A percentile compares a stretch with the other conserved stretches of the same genome.
phyloP scores from a whole-genome alignment of 352 stramenopile species.

The Stramenopiles sp. region DNA sequence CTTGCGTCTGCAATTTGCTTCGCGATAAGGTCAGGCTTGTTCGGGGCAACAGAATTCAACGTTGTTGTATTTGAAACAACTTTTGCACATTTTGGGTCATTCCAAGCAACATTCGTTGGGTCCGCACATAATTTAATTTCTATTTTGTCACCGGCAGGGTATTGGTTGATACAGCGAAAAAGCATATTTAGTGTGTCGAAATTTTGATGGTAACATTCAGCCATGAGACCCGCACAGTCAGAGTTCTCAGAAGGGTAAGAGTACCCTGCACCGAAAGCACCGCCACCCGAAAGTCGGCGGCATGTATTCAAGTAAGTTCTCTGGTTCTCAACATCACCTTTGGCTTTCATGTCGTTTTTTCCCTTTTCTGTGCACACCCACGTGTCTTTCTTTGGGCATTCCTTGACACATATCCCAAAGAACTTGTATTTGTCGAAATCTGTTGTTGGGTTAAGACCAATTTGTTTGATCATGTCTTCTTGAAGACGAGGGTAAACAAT shows the following conservation, averaged over 20 bases:
- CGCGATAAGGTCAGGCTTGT: constrained; percentile 46
- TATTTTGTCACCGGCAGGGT: constrained; percentile 38
- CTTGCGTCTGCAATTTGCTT: constrained; percentile 36
- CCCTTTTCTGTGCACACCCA: constrained; percentile 53
- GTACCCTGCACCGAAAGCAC: neutral
- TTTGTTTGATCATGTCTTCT: constrained; percentile 42
- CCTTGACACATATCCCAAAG: constrained; percentile 41
- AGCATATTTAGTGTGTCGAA: neutral
- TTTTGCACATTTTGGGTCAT: constrained; percentile 42
- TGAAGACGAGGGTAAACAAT: constrained; percentile 51
- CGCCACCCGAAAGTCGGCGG: constrained; percentile 25
- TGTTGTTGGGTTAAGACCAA: constrained; percentile 28
- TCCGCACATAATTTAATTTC: neutral
- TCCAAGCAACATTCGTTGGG: constrained; percentile 21
- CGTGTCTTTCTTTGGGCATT: constrained; percentile 29
- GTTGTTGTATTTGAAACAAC: constrained; percentile 40
- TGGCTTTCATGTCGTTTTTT: constrained; percentile 29
- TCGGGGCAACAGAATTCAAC: constrained; percentile 33
- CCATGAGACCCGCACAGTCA: neutral
- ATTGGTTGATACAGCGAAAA: constrained; percentile 27
- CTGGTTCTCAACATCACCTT: constrained; percentile 27
- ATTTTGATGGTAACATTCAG: neutral
- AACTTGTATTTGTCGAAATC: constrained; percentile 36
- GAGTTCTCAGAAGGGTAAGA: neutral
- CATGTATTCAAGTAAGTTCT: constrained; percentile 38